Evolutionary conservation across 768 basidiomycete species (phyloP).

Genomic region (Suillus subalutaceus): DNA sequence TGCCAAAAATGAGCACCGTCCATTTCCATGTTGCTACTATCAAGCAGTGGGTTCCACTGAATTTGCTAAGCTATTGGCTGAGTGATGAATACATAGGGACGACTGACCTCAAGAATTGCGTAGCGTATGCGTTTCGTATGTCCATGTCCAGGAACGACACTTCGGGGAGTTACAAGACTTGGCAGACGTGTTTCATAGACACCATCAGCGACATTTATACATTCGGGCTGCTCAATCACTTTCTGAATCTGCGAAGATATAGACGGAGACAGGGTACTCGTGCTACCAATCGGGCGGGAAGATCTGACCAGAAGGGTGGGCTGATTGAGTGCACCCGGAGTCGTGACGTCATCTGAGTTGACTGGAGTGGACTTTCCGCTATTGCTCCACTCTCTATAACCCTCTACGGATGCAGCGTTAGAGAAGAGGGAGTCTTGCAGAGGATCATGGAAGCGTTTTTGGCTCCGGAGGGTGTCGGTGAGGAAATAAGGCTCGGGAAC

Average conservation of each 20-base stretch:
- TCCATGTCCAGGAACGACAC: constrained; percentile 58
- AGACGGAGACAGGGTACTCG: constrained; percentile 38
- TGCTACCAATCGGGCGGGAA: constrained; percentile 62
- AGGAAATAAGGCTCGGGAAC: constrained; percentile 88
- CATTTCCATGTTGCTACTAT: constrained; percentile 89
- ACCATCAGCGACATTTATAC: constrained; percentile 55
- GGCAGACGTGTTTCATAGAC: constrained; percentile 77
- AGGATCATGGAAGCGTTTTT: constrained; percentile 92
- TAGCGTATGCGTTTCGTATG: constrained; percentile 78
- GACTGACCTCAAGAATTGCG: constrained; percentile 75
- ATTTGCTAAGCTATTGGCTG: not conserved
- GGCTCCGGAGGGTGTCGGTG: constrained; percentile 79
- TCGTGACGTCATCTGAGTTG: constrained; percentile 15
- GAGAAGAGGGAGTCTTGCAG: constrained; percentile 85
- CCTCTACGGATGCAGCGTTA: constrained; percentile 74
- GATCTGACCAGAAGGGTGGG: constrained; percentile 65
- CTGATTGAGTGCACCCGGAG: constrained; percentile 27
- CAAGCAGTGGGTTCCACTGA: constrained; percentile 86
- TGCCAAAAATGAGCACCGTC: constrained; percentile 48
- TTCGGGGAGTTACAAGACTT: constrained; percentile 78
- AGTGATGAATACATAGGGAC: not conserved
- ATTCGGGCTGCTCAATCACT: constrained; percentile 36
- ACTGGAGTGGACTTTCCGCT: constrained; percentile 61
- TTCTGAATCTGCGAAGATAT: constrained; percentile 17
- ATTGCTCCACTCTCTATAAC: constrained; percentile 76